Evolutionary conservation across 1,284 basidiomycete genomes (phyloP).

Genomic region (Thelephora terrestris): DNA sequence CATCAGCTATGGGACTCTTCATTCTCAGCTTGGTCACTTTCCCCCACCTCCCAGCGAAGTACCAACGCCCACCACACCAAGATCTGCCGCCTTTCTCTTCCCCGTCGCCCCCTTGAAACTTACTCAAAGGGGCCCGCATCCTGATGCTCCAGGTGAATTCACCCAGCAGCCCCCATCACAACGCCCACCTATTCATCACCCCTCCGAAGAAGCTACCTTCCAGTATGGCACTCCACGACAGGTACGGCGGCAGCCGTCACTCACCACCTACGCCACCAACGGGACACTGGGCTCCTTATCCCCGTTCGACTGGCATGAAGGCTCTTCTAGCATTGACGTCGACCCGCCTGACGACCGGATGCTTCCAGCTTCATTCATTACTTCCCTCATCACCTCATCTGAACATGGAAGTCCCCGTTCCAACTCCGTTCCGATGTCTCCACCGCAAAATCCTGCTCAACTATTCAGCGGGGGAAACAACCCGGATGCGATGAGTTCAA

Average conservation of each 20-base stretch:
- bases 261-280: background rate
- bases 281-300: slow-evolving; percentile 12
- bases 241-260: background rate
- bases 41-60: slow-evolving; percentile 26
- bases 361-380: slow-evolving; percentile 52
- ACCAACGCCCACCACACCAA: slow-evolving; percentile 20
- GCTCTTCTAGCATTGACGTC: slow-evolving; percentile 44
- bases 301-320: slow-evolving; percentile 49
- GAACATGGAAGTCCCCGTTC: background rate
- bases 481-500: background rate
- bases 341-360: slow-evolving; percentile 46
- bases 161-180: background rate
- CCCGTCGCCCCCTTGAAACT: background rate
- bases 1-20: slow-evolving; percentile 31
- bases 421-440: background rate
- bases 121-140: background rate
- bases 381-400: slow-evolving; percentile 33
- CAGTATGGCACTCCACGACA: background rate
- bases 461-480: background rate
- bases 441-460: background rate
- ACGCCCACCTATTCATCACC: background rate
- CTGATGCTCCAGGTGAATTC: background rate
- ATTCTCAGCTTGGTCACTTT: slow-evolving; percentile 32
- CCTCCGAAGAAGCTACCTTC: background rate
- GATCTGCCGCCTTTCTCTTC: slow-evolving; percentile 8